Conservation (phyloP, 2,329 filamentous ascomycete genomes). For the Trichophyton schoenleinii region DNA sequence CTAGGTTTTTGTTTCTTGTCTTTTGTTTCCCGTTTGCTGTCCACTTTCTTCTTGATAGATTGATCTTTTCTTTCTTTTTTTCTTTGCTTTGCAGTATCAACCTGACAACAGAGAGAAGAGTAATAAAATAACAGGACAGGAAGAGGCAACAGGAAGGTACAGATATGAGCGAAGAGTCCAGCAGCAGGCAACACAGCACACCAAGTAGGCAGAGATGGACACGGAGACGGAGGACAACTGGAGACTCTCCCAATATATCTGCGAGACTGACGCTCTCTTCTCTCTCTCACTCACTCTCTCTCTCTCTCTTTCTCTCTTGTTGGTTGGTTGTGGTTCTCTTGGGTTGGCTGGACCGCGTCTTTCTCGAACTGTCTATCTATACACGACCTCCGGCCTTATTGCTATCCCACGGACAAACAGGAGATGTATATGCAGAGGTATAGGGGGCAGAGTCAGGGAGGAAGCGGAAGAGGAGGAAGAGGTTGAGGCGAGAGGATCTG, state of each 20-base stretch:
- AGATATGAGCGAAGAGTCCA: neutral
- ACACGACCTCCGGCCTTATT: neutral
- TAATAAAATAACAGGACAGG: neutral
- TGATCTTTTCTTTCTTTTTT: neutral
- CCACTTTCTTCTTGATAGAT: constrained; percentile 1
- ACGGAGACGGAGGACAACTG: neutral
- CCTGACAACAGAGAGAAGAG: neutral
- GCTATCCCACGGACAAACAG: neutral
- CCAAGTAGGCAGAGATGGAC: neutral
- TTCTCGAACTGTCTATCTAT: neutral
- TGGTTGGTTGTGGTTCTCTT: neutral
- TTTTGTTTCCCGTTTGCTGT: neutral
- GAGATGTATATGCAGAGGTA: neutral
- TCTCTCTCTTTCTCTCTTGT: neutral
- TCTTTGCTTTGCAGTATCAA: neutral
- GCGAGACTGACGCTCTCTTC: neutral
- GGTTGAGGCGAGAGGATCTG: neutral
- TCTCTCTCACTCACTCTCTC: neutral
- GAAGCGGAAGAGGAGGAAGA: neutral
- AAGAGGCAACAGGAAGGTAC: constrained; percentile 1
- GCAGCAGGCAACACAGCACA: neutral
- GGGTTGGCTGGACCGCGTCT: neutral
- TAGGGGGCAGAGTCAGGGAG: neutral
- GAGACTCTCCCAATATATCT: neutral
- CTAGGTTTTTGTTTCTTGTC: neutral